A percentile compares a stretch with the other conserved stretches of the same genome.
Evolutionary conservation across 177 flowering plant genomes (phyloP).

Genomic region (Vitis hybrid): DNA sequence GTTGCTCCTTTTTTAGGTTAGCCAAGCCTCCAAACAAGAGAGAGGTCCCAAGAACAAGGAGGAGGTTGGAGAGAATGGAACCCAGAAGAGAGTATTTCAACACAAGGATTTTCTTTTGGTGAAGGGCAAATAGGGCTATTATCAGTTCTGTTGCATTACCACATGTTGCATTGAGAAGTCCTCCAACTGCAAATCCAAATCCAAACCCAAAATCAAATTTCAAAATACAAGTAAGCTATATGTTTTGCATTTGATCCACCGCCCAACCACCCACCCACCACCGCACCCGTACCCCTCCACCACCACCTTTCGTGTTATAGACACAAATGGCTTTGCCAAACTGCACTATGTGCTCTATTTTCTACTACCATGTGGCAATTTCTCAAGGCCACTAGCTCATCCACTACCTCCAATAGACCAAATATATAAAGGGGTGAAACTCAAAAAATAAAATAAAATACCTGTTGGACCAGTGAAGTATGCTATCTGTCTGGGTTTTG

Average conservation of each 20-base stretch:
- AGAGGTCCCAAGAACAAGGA: constrained; percentile 90
- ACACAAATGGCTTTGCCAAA: too few relatives aligned
- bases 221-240: neutral
- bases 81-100: constrained; percentile 90
- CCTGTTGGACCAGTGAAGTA: constrained; percentile 57
- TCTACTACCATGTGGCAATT: too few relatives aligned
- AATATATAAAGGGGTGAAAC: neutral
- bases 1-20: constrained; percentile 60
- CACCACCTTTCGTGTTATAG: too few relatives aligned
- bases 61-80: constrained; percentile 87
- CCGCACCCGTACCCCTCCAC: too few relatives aligned
- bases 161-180: constrained; percentile 95
- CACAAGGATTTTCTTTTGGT: constrained; percentile 60
- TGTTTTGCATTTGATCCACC: too few relatives aligned
- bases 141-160: constrained; percentile 98
- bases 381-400: too few relatives aligned
- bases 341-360: too few relatives aligned
- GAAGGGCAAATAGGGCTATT: constrained; percentile 78
- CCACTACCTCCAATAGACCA: too few relatives aligned
- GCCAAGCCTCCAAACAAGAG: constrained; percentile 88
- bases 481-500: constrained; percentile 43
- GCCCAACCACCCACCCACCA: too few relatives aligned
- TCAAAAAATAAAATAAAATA: constrained; percentile 11
- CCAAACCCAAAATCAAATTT: neutral
- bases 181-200: constrained; percentile 66